Evolutionary conservation across 148 eudicot genomes (phyloP), one percentile per base, ranked within the genome.

Genomic region (Talinum fruticosum): DNA sequence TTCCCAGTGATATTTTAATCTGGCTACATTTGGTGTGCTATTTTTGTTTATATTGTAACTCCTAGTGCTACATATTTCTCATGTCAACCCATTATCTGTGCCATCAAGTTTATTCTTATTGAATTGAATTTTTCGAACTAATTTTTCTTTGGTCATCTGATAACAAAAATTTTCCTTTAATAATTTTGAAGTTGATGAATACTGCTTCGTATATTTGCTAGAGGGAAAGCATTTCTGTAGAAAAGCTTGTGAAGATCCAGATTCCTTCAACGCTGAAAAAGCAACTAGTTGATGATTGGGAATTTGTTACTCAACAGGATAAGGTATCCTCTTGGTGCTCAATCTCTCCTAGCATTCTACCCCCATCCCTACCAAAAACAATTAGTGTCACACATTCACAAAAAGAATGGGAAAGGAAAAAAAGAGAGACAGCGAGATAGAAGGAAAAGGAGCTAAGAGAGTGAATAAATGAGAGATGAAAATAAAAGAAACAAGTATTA

Each of bases 281-380:
- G 88, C 97, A 86, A 80, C 84, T 96, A 64, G 93, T 93, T 74
- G 97, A 93, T 89, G 99, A 96, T 82, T 90, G 92, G 88, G 97
- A 96, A 77, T 89, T 76, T 72, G 78, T 96, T 79, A 84, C 76
- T 45, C 93, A 87, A 82, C 93, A 93, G 80, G 93, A 96, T 77
- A 96, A 91, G 97, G 99, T 93, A 84, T 74, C 32, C 49, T 72
- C 18, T 44, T 78, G 36, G 21, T 59, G 66, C 75, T 69, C 59
- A 49, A 19, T 8, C 21, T 66, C 4, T 44, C 19, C 16, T 51
- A 36, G 32, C 23, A 10, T n/a, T 61, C 32, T 28, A 12, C 66
- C 61, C 61, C 26, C 61, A 23, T 4, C 64, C 64, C 64, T 6
- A 26, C 10, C n/a, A n/a, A 57, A 41, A 41, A 41, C n/a, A n/a